phyloP scores from a whole-genome alignment of 164 flowering plant genomes.

The Chimonanthus praecox region DNA sequence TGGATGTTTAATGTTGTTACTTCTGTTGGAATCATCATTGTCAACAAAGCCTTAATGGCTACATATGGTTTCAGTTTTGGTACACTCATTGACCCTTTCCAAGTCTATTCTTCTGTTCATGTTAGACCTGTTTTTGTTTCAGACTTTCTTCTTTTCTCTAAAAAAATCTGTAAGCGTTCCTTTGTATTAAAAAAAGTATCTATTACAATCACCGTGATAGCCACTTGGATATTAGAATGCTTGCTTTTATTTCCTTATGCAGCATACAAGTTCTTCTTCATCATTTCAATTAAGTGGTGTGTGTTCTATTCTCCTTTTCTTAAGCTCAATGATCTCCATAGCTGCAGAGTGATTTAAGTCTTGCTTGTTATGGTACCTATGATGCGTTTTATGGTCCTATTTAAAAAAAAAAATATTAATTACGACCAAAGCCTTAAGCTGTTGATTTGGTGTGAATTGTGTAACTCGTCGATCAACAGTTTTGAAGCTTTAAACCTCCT shows the following conservation, averaged over 20 bases:
- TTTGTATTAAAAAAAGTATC: too few species aligned
- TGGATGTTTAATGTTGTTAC: conserved; percentile 50
- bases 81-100: conserved; percentile 11
- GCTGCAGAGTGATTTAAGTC: neutral
- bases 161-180: neutral
- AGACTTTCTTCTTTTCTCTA: neutral
- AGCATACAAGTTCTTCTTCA: too few species aligned
- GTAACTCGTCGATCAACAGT: neutral
- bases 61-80: conserved; percentile 41
- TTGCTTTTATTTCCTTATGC: too few species aligned
- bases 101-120: neutral
- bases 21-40: conserved; percentile 40
- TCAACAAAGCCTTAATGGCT: conserved; percentile 44
- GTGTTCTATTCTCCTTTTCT: too few species aligned
- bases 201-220: too few species aligned
- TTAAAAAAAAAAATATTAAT: neutral
- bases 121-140: neutral
- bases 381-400: neutral
- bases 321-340: neutral
- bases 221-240: too few species aligned
- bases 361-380: neutral
- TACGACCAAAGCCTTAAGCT: neutral
- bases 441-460: neutral
- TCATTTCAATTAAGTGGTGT: neutral
- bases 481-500: neutral